phyloP scores from a whole-genome alignment of 768 basidiomycete species.

The Tylopilus felleus region DNA sequence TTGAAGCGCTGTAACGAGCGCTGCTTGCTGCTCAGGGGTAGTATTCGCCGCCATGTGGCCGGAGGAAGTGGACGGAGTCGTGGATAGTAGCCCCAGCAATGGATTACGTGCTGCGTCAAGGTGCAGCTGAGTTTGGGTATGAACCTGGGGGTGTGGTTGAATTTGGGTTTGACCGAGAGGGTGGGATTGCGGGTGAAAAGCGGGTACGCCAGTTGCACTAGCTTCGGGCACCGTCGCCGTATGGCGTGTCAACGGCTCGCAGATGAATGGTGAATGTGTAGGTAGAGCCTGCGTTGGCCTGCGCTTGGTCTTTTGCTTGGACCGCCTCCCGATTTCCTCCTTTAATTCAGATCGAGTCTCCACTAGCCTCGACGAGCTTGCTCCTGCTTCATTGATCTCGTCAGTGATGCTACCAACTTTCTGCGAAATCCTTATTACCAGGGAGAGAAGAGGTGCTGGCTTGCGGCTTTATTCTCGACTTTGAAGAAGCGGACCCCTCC shows the following conservation, averaged over 20 bases:
- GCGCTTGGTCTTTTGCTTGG: slow-evolving; percentile 23
- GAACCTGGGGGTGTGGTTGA: neutral
- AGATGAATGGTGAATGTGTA: slow-evolving; percentile 25
- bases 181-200: slow-evolving; percentile 3
- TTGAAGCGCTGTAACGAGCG: slow-evolving; percentile 48
- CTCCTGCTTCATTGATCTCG: slow-evolving; percentile 2
- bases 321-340: neutral
- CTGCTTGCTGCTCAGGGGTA: slow-evolving; percentile 32
- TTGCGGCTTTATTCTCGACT: slow-evolving; percentile 34
- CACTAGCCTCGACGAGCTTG: neutral
- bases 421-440: neutral
- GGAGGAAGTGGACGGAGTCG: slow-evolving; percentile 27
- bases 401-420: neutral
- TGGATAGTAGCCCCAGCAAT: slow-evolving; percentile 32
- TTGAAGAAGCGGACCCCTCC: slow-evolving; percentile 46
- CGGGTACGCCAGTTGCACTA: neutral
- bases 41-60: slow-evolving; percentile 16
- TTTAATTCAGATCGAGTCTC: neutral
- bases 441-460: neutral
- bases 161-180: neutral
- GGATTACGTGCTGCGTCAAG: slow-evolving; percentile 1
- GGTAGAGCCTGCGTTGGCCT: slow-evolving; percentile 21
- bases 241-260: slow-evolving; percentile 22
- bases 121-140: slow-evolving; percentile 2
- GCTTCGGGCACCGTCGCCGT: neutral